Conservation (phyloP, 2,329 filamentous ascomycete species). For the Tolypocladium capitatum region DNA sequence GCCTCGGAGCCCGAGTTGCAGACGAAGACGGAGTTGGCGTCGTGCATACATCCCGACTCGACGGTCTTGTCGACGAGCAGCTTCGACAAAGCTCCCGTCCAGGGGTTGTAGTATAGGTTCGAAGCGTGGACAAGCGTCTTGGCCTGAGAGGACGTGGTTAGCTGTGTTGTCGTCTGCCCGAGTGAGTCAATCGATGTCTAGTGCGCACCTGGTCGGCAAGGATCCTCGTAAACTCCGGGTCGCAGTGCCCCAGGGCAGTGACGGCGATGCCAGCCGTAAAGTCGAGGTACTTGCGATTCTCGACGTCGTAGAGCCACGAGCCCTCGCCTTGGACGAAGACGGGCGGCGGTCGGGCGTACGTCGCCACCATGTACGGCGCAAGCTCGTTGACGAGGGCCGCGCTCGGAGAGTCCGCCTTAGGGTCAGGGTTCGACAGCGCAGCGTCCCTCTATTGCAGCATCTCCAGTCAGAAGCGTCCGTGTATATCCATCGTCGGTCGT, state of each 20-base stretch:
- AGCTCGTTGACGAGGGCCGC: conserved; percentile 61
- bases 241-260: conserved; percentile 82
- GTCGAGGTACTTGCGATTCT: conserved; percentile 82
- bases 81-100: conserved; percentile 82
- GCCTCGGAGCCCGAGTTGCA: conserved; percentile 96
- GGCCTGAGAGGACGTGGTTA: conserved; percentile 26
- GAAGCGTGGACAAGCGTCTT: conserved; percentile 79
- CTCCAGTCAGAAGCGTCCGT: not conserved
- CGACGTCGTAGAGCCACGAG: conserved; percentile 79
- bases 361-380: conserved; percentile 84
- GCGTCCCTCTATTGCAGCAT: conserved; percentile 14
- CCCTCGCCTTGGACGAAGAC: conserved; percentile 84
- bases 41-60: conserved; percentile 68
- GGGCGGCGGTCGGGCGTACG: conserved; percentile 78
- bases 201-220: conserved; percentile 58
- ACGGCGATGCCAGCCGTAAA: conserved; percentile 95
- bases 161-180: not conserved
- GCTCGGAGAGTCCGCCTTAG: conserved; percentile 59
- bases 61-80: conserved; percentile 70
- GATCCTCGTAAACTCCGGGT: conserved; percentile 62
- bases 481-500: no score
- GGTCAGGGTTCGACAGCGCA: conserved; percentile 53
- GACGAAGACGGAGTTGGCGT: conserved; percentile 70
- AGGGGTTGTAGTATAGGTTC: conserved; percentile 94
- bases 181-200: not conserved